Evolutionary conservation across 768 basidiomycete species (phyloP).

Genomic region (Collybiopsis confluens): DNA sequence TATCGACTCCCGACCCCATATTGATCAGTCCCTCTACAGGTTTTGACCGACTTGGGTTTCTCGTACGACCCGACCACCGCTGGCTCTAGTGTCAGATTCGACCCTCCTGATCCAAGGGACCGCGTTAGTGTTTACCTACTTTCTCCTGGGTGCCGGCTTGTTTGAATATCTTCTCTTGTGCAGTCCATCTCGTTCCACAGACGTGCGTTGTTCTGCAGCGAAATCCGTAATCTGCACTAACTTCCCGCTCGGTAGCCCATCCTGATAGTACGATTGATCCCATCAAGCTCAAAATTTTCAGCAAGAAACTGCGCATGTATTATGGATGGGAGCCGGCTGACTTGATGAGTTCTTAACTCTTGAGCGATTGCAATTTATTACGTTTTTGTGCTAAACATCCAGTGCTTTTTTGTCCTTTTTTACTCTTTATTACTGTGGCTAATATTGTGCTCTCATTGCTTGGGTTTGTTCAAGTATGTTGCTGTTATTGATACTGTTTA

Average conservation of each 20-base stretch:
- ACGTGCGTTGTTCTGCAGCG: constrained; percentile 41
- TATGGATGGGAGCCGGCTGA: constrained; percentile 66
- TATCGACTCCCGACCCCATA: neutral
- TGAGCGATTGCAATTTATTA: no score
- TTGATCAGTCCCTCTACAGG: constrained; percentile 28
- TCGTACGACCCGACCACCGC: constrained; percentile 68
- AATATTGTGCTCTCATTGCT: no score
- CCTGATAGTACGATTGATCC: constrained; percentile 64
- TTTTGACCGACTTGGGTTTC: constrained; percentile 81
- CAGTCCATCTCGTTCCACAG: constrained; percentile 77
- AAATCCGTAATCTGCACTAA: neutral
- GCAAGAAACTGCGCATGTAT: constrained; percentile 51
- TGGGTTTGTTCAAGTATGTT: no score
- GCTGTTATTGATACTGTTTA: no score
- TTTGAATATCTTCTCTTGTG: neutral
- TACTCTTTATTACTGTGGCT: no score
- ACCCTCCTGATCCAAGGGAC: constrained; percentile 57
- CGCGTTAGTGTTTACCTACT: constrained; percentile 27
- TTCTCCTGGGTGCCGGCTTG: neutral
- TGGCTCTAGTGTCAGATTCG: constrained; percentile 79
- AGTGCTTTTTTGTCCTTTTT: no score
- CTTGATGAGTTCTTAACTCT: constrained; percentile 23
- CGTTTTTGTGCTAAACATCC: no score
- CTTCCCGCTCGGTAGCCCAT: constrained; percentile 47
- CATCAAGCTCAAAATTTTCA: constrained; percentile 44